Evolutionary conservation across 83 land plant species (phyloP), one percentile per base, ranked within the genome.

Genomic region (Isoetes engelmannii): DNA sequence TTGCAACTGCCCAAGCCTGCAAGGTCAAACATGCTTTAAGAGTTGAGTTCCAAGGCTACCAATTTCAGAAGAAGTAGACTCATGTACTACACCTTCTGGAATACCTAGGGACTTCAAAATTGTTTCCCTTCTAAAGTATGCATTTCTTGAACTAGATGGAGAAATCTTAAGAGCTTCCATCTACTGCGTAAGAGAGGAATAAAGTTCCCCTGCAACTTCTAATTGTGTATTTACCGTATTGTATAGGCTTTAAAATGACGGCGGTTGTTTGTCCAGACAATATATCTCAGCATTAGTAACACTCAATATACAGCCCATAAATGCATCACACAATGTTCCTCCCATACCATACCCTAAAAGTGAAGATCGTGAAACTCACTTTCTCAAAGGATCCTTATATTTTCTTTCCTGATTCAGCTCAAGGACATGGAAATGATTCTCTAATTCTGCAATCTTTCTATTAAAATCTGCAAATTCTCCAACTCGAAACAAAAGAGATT

Each of bases 121-220:
- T 48, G 61, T 19, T 37, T 82, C 79, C 53, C 71, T 82, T 42
- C 69, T 71, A 5, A 74, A 74, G 60, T 43, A 42, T 1, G 64
- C 45, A 13, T 50, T 56, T 50, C 69, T 81, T n/a, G 12, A 43
- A 21, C 75, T 47, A 8, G 86, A 65, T n/a, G 80, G 70, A 6
- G 63, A 65, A 13, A 83, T 72, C 5, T 66, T 85, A 28, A 85
- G 76, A 10, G 19, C 15, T 45, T 78, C 57, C 79, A 85, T 80
- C 77, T 82, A 83, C 54, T 72, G 71, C 20, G 86, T 77, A 15
- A 85, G 81, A 61, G 74, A 68, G 49, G 75, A 77, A 63, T 81
- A 82, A 17, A 83, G 86, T 49, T 78, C 80, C 75, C 77, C 84
- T 5, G 88, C 86, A n/a, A 68, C 84, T 50, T 79, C 84, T 73